These are phyloP conservation scores for Metschnikowia similis DNA, from an alignment of 805 yeast genomes.

Conservation along the genomic window DNA sequence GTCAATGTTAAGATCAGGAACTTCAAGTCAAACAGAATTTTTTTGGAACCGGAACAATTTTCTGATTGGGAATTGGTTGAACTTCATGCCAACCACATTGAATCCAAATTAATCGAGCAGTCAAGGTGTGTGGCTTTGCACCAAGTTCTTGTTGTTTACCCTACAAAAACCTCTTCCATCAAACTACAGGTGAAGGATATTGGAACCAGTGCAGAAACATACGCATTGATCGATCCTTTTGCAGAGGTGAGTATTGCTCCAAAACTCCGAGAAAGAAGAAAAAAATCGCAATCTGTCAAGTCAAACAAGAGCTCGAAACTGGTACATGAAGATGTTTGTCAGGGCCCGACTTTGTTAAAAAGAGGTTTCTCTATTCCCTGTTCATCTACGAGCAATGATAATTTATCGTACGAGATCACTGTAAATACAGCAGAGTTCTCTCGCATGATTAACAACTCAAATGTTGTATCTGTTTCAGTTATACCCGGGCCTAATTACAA, in stretches of 20 bases:
- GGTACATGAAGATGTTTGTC: conserved; percentile 22
- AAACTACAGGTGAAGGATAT: conserved; percentile 47
- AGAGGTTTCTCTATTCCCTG: conserved; percentile 60
- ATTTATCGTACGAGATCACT: conserved; percentile 39
- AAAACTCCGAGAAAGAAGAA: conserved; percentile 26
- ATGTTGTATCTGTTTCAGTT: conserved; percentile 48
- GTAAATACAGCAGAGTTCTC: conserved; percentile 38
- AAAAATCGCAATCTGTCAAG: conserved; percentile 20
- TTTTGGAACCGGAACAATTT: conserved; percentile 70
- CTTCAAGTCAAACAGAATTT: conserved; percentile 57
- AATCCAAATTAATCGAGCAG: conserved; percentile 70
- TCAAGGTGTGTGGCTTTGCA: conserved; percentile 65
- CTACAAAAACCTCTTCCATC: conserved; percentile 58
- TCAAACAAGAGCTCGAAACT: conserved; percentile 11
- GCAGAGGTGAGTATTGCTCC: conserved; percentile 81
- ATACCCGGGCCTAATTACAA: conserved; percentile 47
- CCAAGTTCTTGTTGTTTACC: conserved; percentile 64
- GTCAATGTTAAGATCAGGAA: conserved; percentile 46
- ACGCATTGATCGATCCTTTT: conserved; percentile 56
- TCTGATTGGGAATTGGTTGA: conserved; percentile 93
- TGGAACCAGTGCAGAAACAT: conserved; percentile 36
- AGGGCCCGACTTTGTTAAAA: conserved; percentile 37
- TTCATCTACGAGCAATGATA: conserved; percentile 20
- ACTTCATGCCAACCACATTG: conserved; percentile 71
- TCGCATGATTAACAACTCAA: conserved; percentile 30